Evolutionary conservation across 192 early-diverging fungal genomes (phyloP).

Genomic region (Globomyces pollinis-pini): DNA sequence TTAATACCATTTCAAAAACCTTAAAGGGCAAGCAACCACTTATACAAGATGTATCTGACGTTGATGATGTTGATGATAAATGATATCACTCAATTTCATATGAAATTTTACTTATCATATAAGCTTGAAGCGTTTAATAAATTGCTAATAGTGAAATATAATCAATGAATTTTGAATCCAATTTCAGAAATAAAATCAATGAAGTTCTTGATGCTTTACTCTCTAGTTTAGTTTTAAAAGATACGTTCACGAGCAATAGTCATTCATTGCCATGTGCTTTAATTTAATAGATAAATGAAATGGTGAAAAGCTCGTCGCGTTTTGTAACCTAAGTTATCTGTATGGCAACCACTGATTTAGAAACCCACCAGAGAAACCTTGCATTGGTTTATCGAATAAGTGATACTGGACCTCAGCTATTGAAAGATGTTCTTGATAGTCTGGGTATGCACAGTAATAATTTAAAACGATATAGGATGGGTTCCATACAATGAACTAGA

Average conservation of each 20-base stretch:
- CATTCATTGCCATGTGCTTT: no score
- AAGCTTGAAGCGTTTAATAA: no score
- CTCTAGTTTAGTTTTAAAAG: background rate
- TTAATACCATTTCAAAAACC: no score
- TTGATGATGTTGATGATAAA: no score
- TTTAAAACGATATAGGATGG: slow-evolving; percentile 5
- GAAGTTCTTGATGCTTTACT: background rate
- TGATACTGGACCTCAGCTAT: background rate
- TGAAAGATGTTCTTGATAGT: background rate
- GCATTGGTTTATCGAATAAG: background rate
- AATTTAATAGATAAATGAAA: no score
- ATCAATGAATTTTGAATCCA: background rate
- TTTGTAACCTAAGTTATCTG: background rate
- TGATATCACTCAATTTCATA: no score
- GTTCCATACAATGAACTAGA: background rate
- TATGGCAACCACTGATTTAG: background rate
- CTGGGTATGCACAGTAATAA: background rate
- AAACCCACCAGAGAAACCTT: background rate
- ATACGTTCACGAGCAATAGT: no score
- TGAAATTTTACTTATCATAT: no score
- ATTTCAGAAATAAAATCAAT: no score
- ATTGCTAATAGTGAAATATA: background rate
- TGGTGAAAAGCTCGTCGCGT: background rate
- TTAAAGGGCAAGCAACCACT: no score
- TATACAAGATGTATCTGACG: no score